Percentiles rank a stretch among this genome's conserved stretches.
Evolutionary conservation across 192 early-diverging fungal genomes (phyloP).

Genomic region (Phycomyces blakesleeanus): DNA sequence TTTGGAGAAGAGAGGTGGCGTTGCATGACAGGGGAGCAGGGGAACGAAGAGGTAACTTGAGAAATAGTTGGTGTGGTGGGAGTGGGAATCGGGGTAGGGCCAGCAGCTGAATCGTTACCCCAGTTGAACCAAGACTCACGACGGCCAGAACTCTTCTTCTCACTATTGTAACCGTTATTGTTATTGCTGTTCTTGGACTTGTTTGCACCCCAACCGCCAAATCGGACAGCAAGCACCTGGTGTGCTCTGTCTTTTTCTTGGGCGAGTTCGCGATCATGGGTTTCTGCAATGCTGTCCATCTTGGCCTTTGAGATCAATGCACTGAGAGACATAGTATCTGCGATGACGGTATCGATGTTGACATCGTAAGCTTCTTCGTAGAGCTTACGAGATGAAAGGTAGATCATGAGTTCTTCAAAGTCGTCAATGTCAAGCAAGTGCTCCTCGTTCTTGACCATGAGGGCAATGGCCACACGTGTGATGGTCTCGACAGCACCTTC

Average conservation of each 20-base stretch:
- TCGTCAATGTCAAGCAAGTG: slow-evolving; percentile 63
- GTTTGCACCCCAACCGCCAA: slow-evolving; percentile 32
- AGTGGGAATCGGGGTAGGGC: too few relatives aligned
- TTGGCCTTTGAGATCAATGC: slow-evolving; percentile 64
- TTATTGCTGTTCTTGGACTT: slow-evolving; percentile 15
- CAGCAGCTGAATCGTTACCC: slow-evolving; percentile 2
- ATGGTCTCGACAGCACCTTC: slow-evolving; percentile 84
- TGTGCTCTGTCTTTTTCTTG: slow-evolving; percentile 50
- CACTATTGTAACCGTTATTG: too few relatives aligned
- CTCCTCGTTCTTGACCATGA: slow-evolving; percentile 81
- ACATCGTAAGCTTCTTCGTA: slow-evolving; percentile 69
- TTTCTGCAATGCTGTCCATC: slow-evolving; percentile 64
- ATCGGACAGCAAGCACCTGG: slow-evolving; percentile 45
- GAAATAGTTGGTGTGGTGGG: neutral
- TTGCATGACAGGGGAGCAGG: slow-evolving; percentile 6
- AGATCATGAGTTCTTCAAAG: slow-evolving; percentile 80
- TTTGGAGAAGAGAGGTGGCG: slow-evolving; percentile 23
- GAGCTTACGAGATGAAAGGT: slow-evolving; percentile 69
- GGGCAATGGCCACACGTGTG: slow-evolving; percentile 76
- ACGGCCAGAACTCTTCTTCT: too few relatives aligned
- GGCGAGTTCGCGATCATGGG: slow-evolving; percentile 49
- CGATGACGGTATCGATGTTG: slow-evolving; percentile 63
- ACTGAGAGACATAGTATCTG: slow-evolving; percentile 72
- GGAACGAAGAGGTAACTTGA: too few relatives aligned
- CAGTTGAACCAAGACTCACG: slow-evolving; percentile 32